Evolutionary conservation across 2,329 filamentous ascomycete genomes (phyloP).

Genomic region (Colletotrichum simmondsii): DNA sequence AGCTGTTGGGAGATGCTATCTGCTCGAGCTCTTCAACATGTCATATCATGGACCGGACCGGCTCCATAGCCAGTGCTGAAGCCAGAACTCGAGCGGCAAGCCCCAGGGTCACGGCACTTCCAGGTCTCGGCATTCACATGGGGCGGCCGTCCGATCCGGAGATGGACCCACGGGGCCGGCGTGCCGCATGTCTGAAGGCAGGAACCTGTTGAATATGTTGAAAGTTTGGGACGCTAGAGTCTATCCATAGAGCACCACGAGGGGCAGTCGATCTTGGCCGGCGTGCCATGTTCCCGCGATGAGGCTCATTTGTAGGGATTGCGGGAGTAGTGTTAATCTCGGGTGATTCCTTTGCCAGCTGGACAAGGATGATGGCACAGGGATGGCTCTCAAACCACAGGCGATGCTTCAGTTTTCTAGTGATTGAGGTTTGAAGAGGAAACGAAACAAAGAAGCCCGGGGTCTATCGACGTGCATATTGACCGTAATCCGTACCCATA

Average conservation of each 20-base stretch:
- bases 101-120: not conserved
- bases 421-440: not conserved
- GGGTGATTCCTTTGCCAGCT: slow-evolving; percentile 20
- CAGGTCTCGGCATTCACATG: not conserved
- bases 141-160: not conserved
- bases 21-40: not conserved
- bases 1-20: too few relatives aligned
- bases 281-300: not conserved
- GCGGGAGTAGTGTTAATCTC: slow-evolving; percentile 1
- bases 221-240: not conserved
- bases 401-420: not conserved
- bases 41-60: not conserved
- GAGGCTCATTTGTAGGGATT: not conserved
- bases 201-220: not conserved
- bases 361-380: not conserved
- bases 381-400: not conserved
- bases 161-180: not conserved
- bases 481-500: too few relatives aligned
- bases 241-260: not conserved
- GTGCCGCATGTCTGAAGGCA: not conserved
- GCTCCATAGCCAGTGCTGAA: not conserved
- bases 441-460: not conserved
- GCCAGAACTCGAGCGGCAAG: not conserved
- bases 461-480: not conserved
- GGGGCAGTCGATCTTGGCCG: not conserved